Evolutionary conservation across 768 basidiomycete species (phyloP).

Genomic region (Calvatia gigantea): DNA sequence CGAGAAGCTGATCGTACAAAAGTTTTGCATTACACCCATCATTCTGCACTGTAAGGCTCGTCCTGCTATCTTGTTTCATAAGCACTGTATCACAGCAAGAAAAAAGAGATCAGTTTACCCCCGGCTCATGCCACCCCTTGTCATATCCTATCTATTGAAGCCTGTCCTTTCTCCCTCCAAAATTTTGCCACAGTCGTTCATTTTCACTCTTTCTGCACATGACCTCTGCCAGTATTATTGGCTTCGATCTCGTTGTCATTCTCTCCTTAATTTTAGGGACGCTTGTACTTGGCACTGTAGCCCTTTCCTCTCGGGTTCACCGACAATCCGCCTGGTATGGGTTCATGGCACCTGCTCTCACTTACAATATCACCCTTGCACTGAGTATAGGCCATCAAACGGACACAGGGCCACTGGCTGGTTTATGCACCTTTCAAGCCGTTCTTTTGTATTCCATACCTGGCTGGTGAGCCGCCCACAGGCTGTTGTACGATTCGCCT

Average conservation of each 20-base stretch:
- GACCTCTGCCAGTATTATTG: conserved; percentile 2
- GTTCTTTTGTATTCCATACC: conserved; percentile 9
- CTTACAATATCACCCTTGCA: conserved; percentile 1
- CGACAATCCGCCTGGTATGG: conserved; percentile 9
- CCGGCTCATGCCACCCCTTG: neutral
- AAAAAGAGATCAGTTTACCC: too few species aligned
- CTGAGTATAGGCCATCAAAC: conserved; percentile 10
- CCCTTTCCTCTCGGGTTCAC: neutral
- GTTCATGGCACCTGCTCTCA: neutral
- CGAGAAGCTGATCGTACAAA: too few species aligned
- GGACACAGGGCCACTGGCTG: neutral
- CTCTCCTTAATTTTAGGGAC: conserved; percentile 8
- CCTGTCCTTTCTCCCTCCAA: neutral
- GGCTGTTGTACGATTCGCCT: neutral
- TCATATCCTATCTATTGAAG: neutral
- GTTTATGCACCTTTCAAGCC: conserved; percentile 5
- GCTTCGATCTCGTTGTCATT: conserved; percentile 6
- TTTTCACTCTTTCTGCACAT: neutral
- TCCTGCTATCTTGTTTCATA: too few species aligned
- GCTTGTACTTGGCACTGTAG: conserved; percentile 10
- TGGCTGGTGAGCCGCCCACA: conserved; percentile 1
- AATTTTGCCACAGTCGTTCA: too few species aligned
- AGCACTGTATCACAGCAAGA: too few species aligned
- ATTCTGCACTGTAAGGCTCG: too few species aligned
- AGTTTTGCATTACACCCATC: too few species aligned